phyloP scores from a whole-genome alignment of 163 green algal species.

The Scenedesmus sp. region DNA sequence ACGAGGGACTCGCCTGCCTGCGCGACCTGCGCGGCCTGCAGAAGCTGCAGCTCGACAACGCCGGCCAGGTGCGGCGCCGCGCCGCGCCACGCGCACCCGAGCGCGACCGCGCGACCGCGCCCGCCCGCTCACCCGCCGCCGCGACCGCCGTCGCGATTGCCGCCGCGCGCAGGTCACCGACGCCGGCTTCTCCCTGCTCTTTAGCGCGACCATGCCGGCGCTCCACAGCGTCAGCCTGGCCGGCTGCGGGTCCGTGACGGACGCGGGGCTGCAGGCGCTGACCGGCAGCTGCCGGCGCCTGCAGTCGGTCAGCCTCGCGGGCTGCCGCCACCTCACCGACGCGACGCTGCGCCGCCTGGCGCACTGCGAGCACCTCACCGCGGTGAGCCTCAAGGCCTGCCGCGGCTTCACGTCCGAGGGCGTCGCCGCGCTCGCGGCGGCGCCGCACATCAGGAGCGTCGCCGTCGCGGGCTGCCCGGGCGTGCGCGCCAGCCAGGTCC shows the following conservation, averaged over 20 bases:
- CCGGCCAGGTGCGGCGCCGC: slow-evolving; percentile 12
- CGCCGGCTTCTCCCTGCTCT: slow-evolving; percentile 15
- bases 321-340: slow-evolving; percentile 38
- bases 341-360: slow-evolving; percentile 38
- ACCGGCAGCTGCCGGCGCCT: slow-evolving; percentile 21
- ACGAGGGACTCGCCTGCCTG: slow-evolving; percentile 31
- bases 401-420: slow-evolving; percentile 38
- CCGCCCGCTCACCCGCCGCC: background rate
- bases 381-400: slow-evolving; percentile 10
- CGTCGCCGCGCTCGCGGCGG: slow-evolving; percentile 32
- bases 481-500: slow-evolving; percentile 21
- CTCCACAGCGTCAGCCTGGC: slow-evolving; percentile 18
- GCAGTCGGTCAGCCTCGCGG: background rate
- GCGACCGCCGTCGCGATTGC: background rate
- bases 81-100: background rate
- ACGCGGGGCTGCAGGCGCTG: slow-evolving; percentile 29
- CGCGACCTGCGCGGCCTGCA: slow-evolving; percentile 5
- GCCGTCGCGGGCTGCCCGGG: slow-evolving; percentile 11
- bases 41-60: slow-evolving; percentile 9
- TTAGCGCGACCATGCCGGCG: slow-evolving; percentile 37
- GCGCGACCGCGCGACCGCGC: background rate
- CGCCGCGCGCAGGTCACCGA: slow-evolving; percentile 25
- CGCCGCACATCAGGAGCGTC: slow-evolving; percentile 18
- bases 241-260: background rate
- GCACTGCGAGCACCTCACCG: slow-evolving; percentile 24